Conservation (phyloP, 202 grass and related monocot genomes). For the Schoenoplectus triqueter region DNA sequence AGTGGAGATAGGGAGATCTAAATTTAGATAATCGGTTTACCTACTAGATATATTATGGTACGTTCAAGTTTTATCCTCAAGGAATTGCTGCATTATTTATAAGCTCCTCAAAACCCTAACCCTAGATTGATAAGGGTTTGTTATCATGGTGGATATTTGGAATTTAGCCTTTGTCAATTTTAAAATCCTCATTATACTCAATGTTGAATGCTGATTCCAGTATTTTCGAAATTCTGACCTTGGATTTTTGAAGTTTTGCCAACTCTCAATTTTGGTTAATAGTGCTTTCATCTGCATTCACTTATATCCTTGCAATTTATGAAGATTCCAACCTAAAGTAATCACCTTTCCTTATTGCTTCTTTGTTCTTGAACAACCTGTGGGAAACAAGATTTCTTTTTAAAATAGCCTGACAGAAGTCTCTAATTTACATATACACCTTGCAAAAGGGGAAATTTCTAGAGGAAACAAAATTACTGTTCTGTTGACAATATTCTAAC, state of each 20-base stretch:
- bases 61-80: neutral
- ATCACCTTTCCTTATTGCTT: neutral
- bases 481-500: conserved; percentile 9
- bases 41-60: neutral
- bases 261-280: neutral
- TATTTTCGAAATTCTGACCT: too few species aligned
- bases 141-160: neutral
- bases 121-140: conserved; percentile 24
- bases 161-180: conserved; percentile 18
- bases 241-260: neutral
- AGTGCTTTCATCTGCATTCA: neutral
- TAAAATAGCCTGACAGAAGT: neutral
- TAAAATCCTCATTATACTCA: neutral
- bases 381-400: neutral
- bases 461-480: neutral
- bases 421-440: neutral
- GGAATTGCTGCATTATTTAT: conserved; percentile 5
- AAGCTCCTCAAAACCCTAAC: conserved; percentile 40
- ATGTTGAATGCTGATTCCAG: neutral
- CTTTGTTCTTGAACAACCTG: neutral
- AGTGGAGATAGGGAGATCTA: conserved; percentile 15
- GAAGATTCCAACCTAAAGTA: neutral
- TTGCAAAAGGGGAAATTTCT: neutral
- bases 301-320: neutral
- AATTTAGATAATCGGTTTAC: neutral